Conservation (phyloP, 192 early-diverging fungal species). For the Coemansia sp. region DNA sequence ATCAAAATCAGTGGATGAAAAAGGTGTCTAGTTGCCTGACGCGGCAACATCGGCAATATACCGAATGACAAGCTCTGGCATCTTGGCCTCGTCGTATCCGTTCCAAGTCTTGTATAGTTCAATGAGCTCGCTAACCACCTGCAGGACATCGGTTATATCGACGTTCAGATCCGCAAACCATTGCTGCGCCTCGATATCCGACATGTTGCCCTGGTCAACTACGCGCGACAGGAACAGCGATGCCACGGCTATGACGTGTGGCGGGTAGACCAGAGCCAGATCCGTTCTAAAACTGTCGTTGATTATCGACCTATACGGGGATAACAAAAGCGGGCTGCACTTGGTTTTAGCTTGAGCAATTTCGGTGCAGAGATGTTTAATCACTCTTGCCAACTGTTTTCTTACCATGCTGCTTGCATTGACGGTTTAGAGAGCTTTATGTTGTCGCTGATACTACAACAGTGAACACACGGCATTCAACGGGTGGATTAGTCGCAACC, state of each 20-base stretch:
- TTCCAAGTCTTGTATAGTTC: conserved; percentile 69
- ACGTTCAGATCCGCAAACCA: conserved; percentile 85
- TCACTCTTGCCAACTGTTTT: not conserved
- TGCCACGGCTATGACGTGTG: conserved; percentile 83
- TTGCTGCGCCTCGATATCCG: conserved; percentile 60
- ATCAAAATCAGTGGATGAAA: not conserved
- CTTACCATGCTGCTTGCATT: conserved; percentile 57
- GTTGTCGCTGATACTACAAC: conserved; percentile 32
- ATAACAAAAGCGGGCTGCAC: too few species aligned
- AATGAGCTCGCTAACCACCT: conserved; percentile 75
- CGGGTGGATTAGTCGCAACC: not conserved
- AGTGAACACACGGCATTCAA: not conserved
- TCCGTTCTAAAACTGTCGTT: conserved; percentile 86
- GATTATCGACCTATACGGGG: conserved; percentile 58
- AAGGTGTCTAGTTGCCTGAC: conserved; percentile 6
- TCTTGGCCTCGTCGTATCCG: conserved; percentile 61
- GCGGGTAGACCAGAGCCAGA: conserved; percentile 79
- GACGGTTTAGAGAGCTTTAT: conserved; percentile 35
- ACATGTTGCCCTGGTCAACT: conserved; percentile 40
- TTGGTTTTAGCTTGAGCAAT: too few species aligned
- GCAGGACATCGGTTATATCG: conserved; percentile 70
- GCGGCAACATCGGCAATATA: conserved; percentile 49
- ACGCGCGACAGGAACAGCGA: conserved; percentile 65
- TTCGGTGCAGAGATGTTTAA: too few species aligned
- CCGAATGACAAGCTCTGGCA: conserved; percentile 39